Evolutionary conservation across 2,329 filamentous ascomycete genomes (phyloP), one percentile per base, ranked within the genome.

Genomic region (Aureobasidium sp.): DNA sequence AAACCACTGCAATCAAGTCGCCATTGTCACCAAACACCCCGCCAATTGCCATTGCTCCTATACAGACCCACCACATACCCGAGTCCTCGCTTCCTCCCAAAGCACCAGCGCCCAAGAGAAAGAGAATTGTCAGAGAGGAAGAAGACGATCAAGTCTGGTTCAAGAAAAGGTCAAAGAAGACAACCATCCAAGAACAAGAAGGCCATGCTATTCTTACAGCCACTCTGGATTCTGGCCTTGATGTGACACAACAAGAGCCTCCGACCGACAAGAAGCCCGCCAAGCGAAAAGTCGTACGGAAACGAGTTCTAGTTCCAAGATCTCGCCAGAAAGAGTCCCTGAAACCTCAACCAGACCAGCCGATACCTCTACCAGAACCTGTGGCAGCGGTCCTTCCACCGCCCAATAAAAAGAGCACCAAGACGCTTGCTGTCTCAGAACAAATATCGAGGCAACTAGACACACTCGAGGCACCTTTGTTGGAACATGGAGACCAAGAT

Each of bases 111-210:
- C 41, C 29, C 1, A 59, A 59, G 15, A 48, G 44, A 34, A 59
- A 59, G 7, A 39, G 55, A 41, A 10, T 48, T 3, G 13, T 59
- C 25, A 27, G 15, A n/a, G 45, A 59, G 42, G 34, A 49, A 16
- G 44, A 50, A 6, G 57, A 58, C 6, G 54, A 48, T 36, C 41
- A 47, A 29, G 11, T 41, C n/a, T 59, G 57, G 57, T 59, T 59
- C 10, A 10, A 39, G 16, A 49, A 50, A 15, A 15, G 57, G 6
- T 7, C 44, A 36, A 59, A 42, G 29, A 49, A 59, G 36, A 27
- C 34, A 16, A 29, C 21, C 9, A 1, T 5, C n/a, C 29, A 32
- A 45, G 25, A 34, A 34, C 16, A 27, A 13, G 5, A 34, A 34
- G n/a, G 15, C 0, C 29, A 44, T 8, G 4, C 5, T 4, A 3